Evolutionary conservation across 2,329 filamentous ascomycete species (phyloP), one percentile per base, ranked within the genome.

Genomic region (Beauveria bassiana): DNA sequence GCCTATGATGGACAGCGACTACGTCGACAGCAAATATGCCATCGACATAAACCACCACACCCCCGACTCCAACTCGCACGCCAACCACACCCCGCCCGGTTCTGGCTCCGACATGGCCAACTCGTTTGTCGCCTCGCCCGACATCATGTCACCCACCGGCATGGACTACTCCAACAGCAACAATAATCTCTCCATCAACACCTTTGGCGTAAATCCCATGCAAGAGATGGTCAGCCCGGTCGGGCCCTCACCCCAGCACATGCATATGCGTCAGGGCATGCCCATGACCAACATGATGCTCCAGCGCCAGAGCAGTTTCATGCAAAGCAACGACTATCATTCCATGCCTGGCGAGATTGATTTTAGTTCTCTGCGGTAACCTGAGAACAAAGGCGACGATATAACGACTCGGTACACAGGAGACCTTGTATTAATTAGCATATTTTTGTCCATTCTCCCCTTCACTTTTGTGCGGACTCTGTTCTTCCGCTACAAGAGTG

Each of bases 51-150:
- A 65, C 24, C 69, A 69, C 54, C 70, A 66, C 50, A 73, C 71
- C 2, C 73, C 74, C 1, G 74, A 76, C 20, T 73, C 71, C 64
- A 70, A 70, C 61, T 71, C 74, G 1, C 70, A 72, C 66, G 12
- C 53, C 47, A 52, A 70, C 52, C 67, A 71, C 14, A 66, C 70
- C 26, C 66, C 73, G 1, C 64, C 67, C 5, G 61, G 67, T 1
- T 70, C 71, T 47, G 57, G 61, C 7, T 62, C 67, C 10, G 73
- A 75, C 24, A 77, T 84, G 68, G 75, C 75, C 63, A 77, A 77
- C 1, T 79, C 81, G 0, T 86, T 81, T 65, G 77, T 77, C 20
- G 78, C 78, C 62, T 84, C 82, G 1, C 81, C 83, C 0, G 68
- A 74, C 14, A 78, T 84, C 28, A 78, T 85, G 74, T 84, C 82